Base-by-base conservation (phyloP, 768 basidiomycete genomes). In the Hydnum rufescens region DNA sequence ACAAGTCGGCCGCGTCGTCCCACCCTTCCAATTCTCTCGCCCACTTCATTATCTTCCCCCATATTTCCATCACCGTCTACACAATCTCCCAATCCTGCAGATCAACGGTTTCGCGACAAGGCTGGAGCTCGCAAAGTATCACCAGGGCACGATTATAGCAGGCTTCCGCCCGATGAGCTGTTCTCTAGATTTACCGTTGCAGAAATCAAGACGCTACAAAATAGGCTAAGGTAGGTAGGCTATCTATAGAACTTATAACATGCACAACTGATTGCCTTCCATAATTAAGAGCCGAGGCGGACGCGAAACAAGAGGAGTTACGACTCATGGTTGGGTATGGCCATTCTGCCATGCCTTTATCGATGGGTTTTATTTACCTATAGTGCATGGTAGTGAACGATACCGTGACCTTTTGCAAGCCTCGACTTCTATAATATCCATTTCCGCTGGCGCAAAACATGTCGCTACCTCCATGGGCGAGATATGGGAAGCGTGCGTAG, bases 241-340 rank as follows among this genome's bases (percentile, higher is more conserved):
- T 5, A 43, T 36, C 3, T 26, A 16, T 52, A 31, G 50, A 57
- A 50, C 26, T 53, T 49, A 53, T 26, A 6, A 31, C 18, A 31
- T 25, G 26, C 25, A 16, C 5, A n/a, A 26, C 4, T 22, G 19
- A 25, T 49, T 29, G 13, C 30, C 16, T 19, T 28, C 47, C 42
- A 26, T 51, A 53, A 16, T 34, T 32, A 39, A 87, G 85, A 63
- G 67, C 72, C 16, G 86, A 88, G 67, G 86, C 85, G 0, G 82
- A 87, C 61, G 79, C 77, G 42, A 88, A 89, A 64, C 82, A 86
- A 60, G 82, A 88, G 62, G 86, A 89, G 60, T 72, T 89, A 42
- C 74, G 86, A 60, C 70, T 83, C 43, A 89, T 88, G 86, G 86
- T 89, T 66, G 86, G 86, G 86, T 89, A 68, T 74, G 86, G 79